Base-by-base conservation (phyloP, 1,284 basidiomycete genomes). In the Ustilago xerochloae region DNA sequence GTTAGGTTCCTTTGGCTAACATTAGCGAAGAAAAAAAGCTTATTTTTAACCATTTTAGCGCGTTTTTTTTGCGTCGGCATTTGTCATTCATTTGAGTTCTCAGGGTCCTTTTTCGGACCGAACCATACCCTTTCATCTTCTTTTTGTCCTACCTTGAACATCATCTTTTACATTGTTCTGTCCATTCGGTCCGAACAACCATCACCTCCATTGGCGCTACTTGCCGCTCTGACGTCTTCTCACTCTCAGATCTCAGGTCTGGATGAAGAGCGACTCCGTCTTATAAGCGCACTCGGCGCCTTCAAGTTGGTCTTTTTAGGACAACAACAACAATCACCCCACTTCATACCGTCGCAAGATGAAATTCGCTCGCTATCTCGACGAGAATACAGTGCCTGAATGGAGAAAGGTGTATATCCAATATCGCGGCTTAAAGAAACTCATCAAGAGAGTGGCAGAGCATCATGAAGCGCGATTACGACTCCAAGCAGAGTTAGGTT, bases 401-500 rank as follows among this genome's bases (percentile, higher is more conserved):
- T 85, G 84, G 84, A 62, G 67, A 36, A 70, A 74, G 39, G 83
- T 81, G 13, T 85, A 85, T 49, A 76, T 85, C 57, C 78, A 84
- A 59, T 85, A 85, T 51, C 67, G 75, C 24, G 81, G 81, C 15
- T 75, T 85, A 36, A 85, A 85, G 63, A 85, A 84, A 65, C 78
- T 85, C 51, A 84, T 85, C 75, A 84, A 85, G 63, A 74, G 75
- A 2, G 83, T 84, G 22, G 67, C 75, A 28, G 73, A 67, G 7
- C 81, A 80, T 45, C 59, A 63, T 6, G 51, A 70, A 32, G 66
- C 63, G 18, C 50, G 72, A 10, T 32, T 66, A 2, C 59, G 63
- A 4, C 29, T 49, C 26, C 51, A 75, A 50, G 43, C 47, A 0
- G 49, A 67, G 24, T 64, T 62, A 3, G 52, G 50, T 0, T n/a